Evolutionary conservation across 371 early-diverging fungal genomes (phyloP).

Genomic region (Syncephalastrum contaminatum): DNA sequence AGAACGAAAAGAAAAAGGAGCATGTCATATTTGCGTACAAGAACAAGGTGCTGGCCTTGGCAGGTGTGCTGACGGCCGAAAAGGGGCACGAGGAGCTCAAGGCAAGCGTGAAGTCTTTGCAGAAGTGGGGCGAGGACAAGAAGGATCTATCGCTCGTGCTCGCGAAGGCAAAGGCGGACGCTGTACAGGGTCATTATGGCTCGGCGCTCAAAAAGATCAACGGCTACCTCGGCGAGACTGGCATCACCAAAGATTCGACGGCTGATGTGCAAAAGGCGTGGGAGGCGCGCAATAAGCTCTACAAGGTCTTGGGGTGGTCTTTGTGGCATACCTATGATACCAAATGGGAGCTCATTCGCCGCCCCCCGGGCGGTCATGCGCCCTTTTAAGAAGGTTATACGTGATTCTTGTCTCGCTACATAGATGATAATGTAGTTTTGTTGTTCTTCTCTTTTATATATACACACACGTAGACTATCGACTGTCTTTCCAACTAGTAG

Average conservation of each 20-base stretch:
- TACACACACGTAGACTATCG: too few species aligned
- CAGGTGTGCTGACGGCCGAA: constrained; percentile 38
- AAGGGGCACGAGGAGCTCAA: constrained; percentile 28
- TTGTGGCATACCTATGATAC: constrained; percentile 58
- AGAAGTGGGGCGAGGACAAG: constrained; percentile 49
- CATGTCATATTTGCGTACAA: constrained; percentile 63
- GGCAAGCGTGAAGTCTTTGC: constrained; percentile 34
- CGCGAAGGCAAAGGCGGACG: constrained; percentile 56
- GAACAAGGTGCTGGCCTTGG: constrained; percentile 56
- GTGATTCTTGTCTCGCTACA: background rate
- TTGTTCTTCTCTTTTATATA: background rate
- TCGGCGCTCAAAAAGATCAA: constrained; percentile 64
- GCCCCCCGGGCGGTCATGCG: constrained; percentile 50
- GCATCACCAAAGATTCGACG: constrained; percentile 37
- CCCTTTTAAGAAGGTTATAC: constrained; percentile 41
- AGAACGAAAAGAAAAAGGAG: constrained; percentile 69
- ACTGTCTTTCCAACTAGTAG: background rate
- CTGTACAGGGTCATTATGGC: constrained; percentile 55
- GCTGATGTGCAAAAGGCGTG: constrained; percentile 42
- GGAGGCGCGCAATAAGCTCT: constrained; percentile 38
- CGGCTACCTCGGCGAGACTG: constrained; percentile 60
- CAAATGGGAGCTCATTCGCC: constrained; percentile 49
- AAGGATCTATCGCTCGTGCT: constrained; percentile 48
- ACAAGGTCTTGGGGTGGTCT: constrained; percentile 51
- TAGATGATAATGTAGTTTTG: background rate